phyloP scores from a whole-genome alignment of 192 early-diverging fungal species.

The Mortierella hygrophila region DNA sequence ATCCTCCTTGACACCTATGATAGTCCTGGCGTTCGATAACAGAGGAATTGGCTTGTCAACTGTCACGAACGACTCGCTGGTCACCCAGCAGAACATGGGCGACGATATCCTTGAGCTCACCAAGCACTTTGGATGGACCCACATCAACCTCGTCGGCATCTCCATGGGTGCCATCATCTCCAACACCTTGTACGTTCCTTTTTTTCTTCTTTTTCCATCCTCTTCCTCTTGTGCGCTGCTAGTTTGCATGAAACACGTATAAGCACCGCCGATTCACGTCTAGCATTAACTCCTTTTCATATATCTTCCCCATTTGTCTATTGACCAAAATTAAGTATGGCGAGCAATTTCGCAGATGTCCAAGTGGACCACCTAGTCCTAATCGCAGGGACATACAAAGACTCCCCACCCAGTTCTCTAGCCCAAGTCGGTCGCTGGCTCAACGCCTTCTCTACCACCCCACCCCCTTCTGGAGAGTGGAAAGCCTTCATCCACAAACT shows the following conservation, averaged over 20 bases:
- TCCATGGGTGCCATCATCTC: conserved; percentile 10
- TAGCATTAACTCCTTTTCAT: too few species aligned
- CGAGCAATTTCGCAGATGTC: not conserved
- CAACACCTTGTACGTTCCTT: not conserved
- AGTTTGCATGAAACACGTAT: too few species aligned
- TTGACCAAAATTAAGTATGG: not conserved
- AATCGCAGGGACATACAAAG: not conserved
- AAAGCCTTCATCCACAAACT: conserved; percentile 5
- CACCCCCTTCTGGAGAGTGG: not conserved
- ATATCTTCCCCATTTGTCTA: too few species aligned
- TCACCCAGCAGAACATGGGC: conserved; percentile 8
- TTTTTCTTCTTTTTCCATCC: not conserved
- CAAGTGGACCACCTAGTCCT: not conserved
- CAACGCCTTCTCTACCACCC: not conserved
- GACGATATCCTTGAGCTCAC: conserved; percentile 1
- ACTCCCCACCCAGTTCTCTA: not conserved
- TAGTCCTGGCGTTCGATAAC: conserved; percentile 1
- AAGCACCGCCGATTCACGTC: too few species aligned
- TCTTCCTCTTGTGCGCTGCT: too few species aligned
- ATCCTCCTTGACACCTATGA: not conserved
- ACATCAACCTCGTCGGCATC: conserved; percentile 4
- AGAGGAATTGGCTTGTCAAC: conserved; percentile 13
- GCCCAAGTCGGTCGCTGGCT: not conserved
- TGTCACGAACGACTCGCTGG: not conserved
- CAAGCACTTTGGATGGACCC: conserved; percentile 8